phyloP scores from a whole-genome alignment of 495 filamentous ascomycete genomes.

The Lophium mytilinum region DNA sequence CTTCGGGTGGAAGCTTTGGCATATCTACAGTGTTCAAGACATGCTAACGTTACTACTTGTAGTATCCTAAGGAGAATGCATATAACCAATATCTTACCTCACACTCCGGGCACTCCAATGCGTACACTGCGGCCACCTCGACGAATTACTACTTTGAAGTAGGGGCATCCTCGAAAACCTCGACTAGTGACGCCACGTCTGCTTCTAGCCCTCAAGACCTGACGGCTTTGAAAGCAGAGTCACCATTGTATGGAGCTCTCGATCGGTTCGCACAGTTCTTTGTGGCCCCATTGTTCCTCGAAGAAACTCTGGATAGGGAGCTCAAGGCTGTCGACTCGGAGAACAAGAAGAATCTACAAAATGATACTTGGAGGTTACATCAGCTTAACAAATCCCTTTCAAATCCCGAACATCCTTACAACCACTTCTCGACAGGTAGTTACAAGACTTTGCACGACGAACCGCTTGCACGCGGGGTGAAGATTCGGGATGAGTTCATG shows the following conservation, averaged over 20 bases:
- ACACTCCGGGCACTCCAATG: slow-evolving; percentile 87
- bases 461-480: slow-evolving; percentile 72
- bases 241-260: slow-evolving; percentile 79
- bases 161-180: slow-evolving; percentile 49
- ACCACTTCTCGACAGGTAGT: slow-evolving; percentile 93
- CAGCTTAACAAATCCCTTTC: slow-evolving; percentile 88
- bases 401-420: slow-evolving; percentile 86
- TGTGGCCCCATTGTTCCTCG: slow-evolving; percentile 81
- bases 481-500: slow-evolving; percentile 90
- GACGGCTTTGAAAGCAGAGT: slow-evolving; percentile 29
- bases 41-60: not conserved
- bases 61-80: slow-evolving; percentile 89
- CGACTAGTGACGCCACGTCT: slow-evolving; percentile 22
- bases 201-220: slow-evolving; percentile 14
- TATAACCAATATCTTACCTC: slow-evolving; percentile 88
- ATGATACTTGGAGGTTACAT: slow-evolving; percentile 83
- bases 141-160: slow-evolving; percentile 99
- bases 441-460: slow-evolving; percentile 79
- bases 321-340: slow-evolving; percentile 92
- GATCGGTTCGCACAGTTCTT: slow-evolving; percentile 99
- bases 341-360: slow-evolving; percentile 99
- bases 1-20: slow-evolving; percentile 3
- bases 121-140: slow-evolving; percentile 85
- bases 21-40: too few relatives aligned
- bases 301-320: slow-evolving; percentile 85